Base-by-base conservation (phyloP, 441 rosid genomes). In the Flueggea neowawraea region DNA sequence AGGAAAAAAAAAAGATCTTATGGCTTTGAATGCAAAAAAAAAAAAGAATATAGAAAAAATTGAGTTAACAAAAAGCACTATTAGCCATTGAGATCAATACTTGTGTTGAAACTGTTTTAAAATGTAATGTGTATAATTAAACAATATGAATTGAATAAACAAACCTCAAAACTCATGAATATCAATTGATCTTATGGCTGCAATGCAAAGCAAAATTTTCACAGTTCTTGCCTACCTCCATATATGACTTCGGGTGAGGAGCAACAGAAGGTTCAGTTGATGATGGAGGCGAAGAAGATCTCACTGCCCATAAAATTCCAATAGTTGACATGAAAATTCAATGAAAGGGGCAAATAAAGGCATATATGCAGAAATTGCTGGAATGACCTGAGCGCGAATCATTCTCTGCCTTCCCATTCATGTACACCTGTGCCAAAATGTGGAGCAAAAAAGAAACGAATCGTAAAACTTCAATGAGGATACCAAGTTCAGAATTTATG, bases 241-340 rank as follows among this genome's bases (percentile, higher is more conserved):
- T 87, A 66, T 86, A 91, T 56, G 99, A 94, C 81, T 87, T 87
- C 2, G 96, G 89, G 59, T 89, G 97, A 55, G 97, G 86, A n/a
- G 96, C 83, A 13, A 51, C 66, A 60, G 90, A 63, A 45, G 89
- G 80, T 61, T 86, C 89, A 28, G 70, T 68, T 45, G 80, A 62
- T 36, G 68, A 67, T 51, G 88, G 89, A 10, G 88, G 97, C 8
- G 88, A 78, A 51, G 88, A 70, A 52, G 96, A 87, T 68, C 86
- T 81, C 66, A 59, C 97, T 91, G 90, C 52, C 73, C 47, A 69
- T 53, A 58, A 67, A 58, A 74, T 47, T 64, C 28, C 6, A 51
- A 64, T 61, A 45, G 15, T 51, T 54, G 49, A 61, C 11, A 60
- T 10, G 63, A 52, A 45, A 52, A 69, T 68, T 31, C 60, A 56